Evolutionary conservation across 805 yeast species (phyloP).

Genomic region (Barnettozyma pratensis): DNA sequence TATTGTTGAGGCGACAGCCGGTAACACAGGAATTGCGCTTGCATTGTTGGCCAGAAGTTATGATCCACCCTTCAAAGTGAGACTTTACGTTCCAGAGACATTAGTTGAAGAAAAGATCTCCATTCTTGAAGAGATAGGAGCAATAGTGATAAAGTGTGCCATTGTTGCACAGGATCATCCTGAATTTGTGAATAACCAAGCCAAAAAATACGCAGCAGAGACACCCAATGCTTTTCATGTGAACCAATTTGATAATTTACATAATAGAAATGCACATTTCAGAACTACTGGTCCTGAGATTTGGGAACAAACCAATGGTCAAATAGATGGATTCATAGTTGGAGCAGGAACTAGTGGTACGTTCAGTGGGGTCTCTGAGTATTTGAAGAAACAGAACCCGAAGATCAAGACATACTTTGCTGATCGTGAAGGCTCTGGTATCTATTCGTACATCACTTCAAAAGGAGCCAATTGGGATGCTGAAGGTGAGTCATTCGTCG

Average conservation of each 20-base stretch:
- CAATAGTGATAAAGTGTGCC: slow-evolving; percentile 56
- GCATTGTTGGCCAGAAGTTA: slow-evolving; percentile 51
- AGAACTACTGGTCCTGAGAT: slow-evolving; percentile 76
- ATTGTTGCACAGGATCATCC: slow-evolving; percentile 57
- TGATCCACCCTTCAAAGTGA: slow-evolving; percentile 39
- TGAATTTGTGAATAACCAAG: slow-evolving; percentile 28
- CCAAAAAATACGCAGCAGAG: slow-evolving; percentile 29
- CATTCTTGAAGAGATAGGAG: slow-evolving; percentile 58
- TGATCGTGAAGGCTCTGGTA: slow-evolving; percentile 81
- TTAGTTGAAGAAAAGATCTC: slow-evolving; percentile 64
- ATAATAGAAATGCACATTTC: slow-evolving; percentile 69
- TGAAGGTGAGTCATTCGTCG: slow-evolving; percentile 23
- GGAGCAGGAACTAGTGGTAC: slow-evolving; percentile 90
- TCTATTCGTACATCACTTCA: slow-evolving; percentile 26
- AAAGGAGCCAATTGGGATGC: slow-evolving; percentile 18
- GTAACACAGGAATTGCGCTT: slow-evolving; percentile 80
- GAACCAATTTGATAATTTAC: slow-evolving; percentile 74
- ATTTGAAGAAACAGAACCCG: slow-evolving; percentile 44
- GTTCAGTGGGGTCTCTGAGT: slow-evolving; percentile 65
- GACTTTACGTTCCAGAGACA: slow-evolving; percentile 77
- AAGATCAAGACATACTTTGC: slow-evolving; percentile 50
- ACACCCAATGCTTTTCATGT: slow-evolving; percentile 58
- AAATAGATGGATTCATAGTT: slow-evolving; percentile 57
- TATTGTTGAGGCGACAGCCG: slow-evolving; percentile 79
- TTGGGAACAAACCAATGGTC: slow-evolving; percentile 48